Base-by-base conservation (phyloP, 2,329 filamentous ascomycete genomes). In the Fusarium irregulare region DNA sequence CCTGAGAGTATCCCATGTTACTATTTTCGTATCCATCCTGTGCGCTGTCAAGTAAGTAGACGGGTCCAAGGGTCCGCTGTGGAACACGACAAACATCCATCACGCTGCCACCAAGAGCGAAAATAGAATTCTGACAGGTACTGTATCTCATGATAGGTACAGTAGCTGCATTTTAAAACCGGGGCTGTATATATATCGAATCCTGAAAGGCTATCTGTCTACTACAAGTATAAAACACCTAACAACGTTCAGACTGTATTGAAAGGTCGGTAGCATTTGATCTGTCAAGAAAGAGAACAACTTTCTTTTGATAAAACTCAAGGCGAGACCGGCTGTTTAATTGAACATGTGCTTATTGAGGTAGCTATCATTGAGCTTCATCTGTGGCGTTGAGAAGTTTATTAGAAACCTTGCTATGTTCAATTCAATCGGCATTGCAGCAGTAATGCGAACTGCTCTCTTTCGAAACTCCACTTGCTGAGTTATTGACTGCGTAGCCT, bases 21-120 rank as follows among this genome's bases (percentile, higher is more conserved):
- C 59, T 64, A 65, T 58, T 59, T 27, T 64, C 6, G 60, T 65
- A 27, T 45, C 21, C 7, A 14, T 42, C 28, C 44, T 13, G 45
- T 57, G 59, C 10, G 49, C 14, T 58, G 51, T 51, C 46, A 49
- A 61, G 16, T 23, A n/a, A 16, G 18, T 13, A 51, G 34, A 37
- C 34, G 18, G 34, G 21, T 40, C 21, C 11, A 14, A 48, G 18
- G 46, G 23, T 41, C 60, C 27, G 40, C 37, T 25, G 53, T 21
- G 45, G 48, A 66, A 61, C 54, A 64, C 58, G 58, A 40, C 32
- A 25, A 14, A 21, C 30, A 50, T 13, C 14, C 30, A 50, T 13
- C 14, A 48, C 58, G 56, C 34, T 28, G 27, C 27, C 58, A 42
- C 56, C 45, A 57, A 46, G 23, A 42, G 30, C 30, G 18, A 54